phyloP scores from a whole-genome alignment of 2,329 filamentous ascomycete genomes.

The Botrytis fabae region DNA sequence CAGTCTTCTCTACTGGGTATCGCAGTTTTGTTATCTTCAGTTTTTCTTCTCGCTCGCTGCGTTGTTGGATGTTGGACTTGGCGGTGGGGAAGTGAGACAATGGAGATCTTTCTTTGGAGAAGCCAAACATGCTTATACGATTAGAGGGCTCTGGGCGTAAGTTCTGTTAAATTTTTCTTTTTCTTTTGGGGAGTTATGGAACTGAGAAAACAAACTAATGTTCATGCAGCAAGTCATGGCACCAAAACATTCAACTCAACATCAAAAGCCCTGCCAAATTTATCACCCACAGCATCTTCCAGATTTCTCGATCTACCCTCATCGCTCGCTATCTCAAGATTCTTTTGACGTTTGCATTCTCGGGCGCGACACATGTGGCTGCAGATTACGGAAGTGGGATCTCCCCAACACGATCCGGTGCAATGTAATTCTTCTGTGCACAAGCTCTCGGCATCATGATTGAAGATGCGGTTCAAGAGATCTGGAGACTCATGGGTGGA shows the following conservation, averaged over 20 bases:
- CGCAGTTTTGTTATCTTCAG: not conserved
- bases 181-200: fast-evolving
- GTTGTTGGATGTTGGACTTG: not conserved
- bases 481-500: slow-evolving; percentile 28
- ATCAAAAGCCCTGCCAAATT: not conserved
- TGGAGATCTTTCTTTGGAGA: slow-evolving; percentile 5
- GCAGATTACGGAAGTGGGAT: slow-evolving; percentile 30
- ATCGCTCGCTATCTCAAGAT: slow-evolving; percentile 38
- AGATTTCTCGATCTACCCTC: not conserved
- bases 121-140: not conserved
- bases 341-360: slow-evolving; percentile 39
- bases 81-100: not conserved
- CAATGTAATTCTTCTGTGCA: slow-evolving; percentile 35
- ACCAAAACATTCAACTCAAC: not conserved
- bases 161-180: not conserved
- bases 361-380: slow-evolving; percentile 35
- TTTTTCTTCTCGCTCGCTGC: not conserved
- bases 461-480: slow-evolving; percentile 37
- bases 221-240: not conserved
- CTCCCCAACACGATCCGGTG: slow-evolving; percentile 26
- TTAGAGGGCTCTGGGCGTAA: slow-evolving; percentile 4
- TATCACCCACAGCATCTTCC: not conserved
- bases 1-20: not conserved
- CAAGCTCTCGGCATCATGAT: slow-evolving; percentile 37
- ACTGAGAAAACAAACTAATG: not conserved